A percentile compares a stretch with the other conserved stretches of the same genome.
Conservation (phyloP, 352 stramenopile species). For the Globisporangium okanoganense region DNA sequence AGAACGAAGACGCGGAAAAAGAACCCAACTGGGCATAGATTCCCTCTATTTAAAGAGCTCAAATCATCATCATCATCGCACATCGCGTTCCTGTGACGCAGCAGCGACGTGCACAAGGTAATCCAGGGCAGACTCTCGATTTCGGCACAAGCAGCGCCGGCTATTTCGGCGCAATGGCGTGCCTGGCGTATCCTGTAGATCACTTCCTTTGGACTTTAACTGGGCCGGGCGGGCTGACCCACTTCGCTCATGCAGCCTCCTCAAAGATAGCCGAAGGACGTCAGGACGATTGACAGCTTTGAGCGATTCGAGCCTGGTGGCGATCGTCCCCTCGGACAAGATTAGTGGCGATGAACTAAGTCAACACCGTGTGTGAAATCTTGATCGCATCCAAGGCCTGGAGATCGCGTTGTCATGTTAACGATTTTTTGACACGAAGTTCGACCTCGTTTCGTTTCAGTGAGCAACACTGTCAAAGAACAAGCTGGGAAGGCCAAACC, state of each 20-base stretch:
- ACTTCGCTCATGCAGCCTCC: not conserved
- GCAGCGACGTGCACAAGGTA: not conserved
- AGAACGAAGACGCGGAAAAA: not conserved
- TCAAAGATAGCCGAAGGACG: not conserved
- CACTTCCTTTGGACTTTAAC: not conserved
- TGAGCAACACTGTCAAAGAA: too few species aligned
- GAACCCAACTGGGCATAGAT: not conserved
- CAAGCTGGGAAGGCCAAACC: too few species aligned
- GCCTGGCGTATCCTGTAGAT: not conserved
- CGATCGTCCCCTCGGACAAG: too few species aligned
- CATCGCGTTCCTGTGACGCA: not conserved
- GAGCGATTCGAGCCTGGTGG: not conserved
- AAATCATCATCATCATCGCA: not conserved
- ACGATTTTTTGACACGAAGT: too few species aligned
- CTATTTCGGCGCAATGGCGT: not conserved
- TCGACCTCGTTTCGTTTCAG: too few species aligned
- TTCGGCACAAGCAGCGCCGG: too few species aligned
- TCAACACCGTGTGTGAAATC: too few species aligned
- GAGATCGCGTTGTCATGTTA: too few species aligned
- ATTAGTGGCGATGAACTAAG: too few species aligned
- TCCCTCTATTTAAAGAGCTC: constrained; percentile 2
- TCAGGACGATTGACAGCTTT: not conserved
- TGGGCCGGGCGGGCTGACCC: not conserved
- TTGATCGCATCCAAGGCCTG: too few species aligned
- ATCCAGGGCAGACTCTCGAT: too few species aligned